Evolutionary conservation across 2,329 filamentous ascomycete species (phyloP), one percentile per base, ranked within the genome.

Genomic region (Camillea tinctor): DNA sequence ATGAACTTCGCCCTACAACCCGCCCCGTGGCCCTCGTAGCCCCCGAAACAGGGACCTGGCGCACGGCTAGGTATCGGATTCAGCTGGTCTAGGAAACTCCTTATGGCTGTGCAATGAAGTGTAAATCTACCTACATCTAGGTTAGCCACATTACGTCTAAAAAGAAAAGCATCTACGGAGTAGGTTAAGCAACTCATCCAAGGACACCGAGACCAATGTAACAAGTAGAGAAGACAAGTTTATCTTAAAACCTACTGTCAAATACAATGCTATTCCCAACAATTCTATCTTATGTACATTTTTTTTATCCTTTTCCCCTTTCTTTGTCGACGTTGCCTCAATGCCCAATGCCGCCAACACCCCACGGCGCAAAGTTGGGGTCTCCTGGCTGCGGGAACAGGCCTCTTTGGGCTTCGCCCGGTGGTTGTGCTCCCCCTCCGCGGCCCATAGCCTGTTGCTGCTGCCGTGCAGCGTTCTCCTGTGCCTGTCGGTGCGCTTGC

Each of bases 281-380:
- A 44, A 44, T 44, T 44, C 36, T 44, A 44, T 44, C 36, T 30
- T 44, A 44, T 44, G 36, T 44, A 44, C 36, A 26, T 36, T 11
- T 55, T 20, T 51, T 58, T 13, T 58, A 59, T 21, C 22, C 60
- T 40, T 56, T 53, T 54, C 61, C 56, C 44, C 56, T 57, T 30
- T 7, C 3, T 30, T 30, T 11, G 26, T 30, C 26, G 7, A 30
- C 26, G 4, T 22, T 50, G 23, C 44, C 17, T 62, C 56, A 70
- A 60, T 66, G 63, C 20, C 68, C 68, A 50, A 70, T 44, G 36
- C 66, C 67, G n/a, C 64, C 75, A n/a, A 67, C 72, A 24, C 68
- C 72, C 73, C 88, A 91, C 64, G 86, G 82, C 58, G 79, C 79
- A 72, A 87, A 88, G 54, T 86, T 85, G 7, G 86, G 85, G 71